phyloP scores from a whole-genome alignment of 192 early-diverging fungal genomes.

The Chytriomyces sp. region DNA sequence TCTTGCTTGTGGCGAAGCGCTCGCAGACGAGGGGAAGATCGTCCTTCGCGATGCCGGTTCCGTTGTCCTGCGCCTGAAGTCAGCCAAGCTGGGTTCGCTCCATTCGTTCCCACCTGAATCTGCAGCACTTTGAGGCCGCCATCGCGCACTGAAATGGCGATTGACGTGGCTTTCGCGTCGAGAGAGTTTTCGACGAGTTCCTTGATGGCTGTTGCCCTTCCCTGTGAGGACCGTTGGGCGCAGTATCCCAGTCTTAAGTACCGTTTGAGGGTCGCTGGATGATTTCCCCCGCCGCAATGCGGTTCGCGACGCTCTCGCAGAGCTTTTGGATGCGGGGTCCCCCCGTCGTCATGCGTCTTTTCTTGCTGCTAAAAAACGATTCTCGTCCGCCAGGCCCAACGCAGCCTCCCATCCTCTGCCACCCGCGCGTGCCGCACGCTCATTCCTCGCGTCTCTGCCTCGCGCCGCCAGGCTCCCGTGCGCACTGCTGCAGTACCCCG shows the following conservation, averaged over 20 bases:
- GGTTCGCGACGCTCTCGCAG: slow-evolving; percentile 86
- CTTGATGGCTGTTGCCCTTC: slow-evolving; percentile 68
- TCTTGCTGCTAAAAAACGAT: no score
- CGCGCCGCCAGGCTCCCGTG: no score
- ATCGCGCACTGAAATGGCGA: slow-evolving; percentile 82
- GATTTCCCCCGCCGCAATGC: slow-evolving; percentile 98
- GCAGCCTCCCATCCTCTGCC: no score
- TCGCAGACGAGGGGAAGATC: slow-evolving; percentile 91
- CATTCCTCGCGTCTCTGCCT: no score
- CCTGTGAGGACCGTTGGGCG: background rate
- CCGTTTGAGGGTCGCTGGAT: slow-evolving; percentile 91
- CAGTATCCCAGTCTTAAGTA: background rate
- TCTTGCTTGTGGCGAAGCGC: slow-evolving; percentile 93
- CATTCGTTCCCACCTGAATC: slow-evolving; percentile 77
- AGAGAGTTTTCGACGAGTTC: slow-evolving; percentile 96
- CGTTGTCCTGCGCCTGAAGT: slow-evolving; percentile 88
- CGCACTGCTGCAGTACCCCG: no score
- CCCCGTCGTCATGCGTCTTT: no score
- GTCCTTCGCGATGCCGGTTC: slow-evolving; percentile 83
- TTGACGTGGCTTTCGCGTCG: slow-evolving; percentile 87
- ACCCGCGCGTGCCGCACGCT: no score
- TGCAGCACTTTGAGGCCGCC: slow-evolving; percentile 93
- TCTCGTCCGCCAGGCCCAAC: no score
- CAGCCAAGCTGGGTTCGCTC: background rate
- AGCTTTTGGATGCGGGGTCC: slow-evolving; percentile 79